Evolutionary conservation across 2,329 filamentous ascomycete genomes (phyloP).

Genomic region (Aspergillus pseudoviridinutans): DNA sequence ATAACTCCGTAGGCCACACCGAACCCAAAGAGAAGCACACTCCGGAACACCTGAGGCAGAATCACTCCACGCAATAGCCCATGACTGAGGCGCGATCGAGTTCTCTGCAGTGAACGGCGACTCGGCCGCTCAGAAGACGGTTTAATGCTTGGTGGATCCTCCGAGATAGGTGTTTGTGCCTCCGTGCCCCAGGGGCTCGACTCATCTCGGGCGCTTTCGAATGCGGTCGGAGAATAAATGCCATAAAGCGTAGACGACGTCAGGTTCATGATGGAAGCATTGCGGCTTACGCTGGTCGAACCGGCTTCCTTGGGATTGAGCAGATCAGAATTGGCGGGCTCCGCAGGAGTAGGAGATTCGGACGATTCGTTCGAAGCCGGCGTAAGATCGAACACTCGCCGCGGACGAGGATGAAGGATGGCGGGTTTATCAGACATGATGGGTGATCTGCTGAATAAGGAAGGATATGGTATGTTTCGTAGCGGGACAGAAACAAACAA

Average conservation of each 20-base stretch:
- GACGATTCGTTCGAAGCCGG: constrained; percentile 44
- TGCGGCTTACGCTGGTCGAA: constrained; percentile 56
- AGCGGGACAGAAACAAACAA: not conserved
- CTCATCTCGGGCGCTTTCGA: constrained; percentile 54
- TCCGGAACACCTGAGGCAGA: constrained; percentile 56
- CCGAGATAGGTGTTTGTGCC: constrained; percentile 61
- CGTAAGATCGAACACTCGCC: constrained; percentile 65
- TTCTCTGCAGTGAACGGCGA: constrained; percentile 27
- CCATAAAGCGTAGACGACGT: constrained; percentile 86
- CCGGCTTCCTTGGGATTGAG: constrained; percentile 30
- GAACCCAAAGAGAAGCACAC: constrained; percentile 67
- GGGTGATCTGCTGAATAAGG: not conserved
- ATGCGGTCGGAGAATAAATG: constrained; percentile 73
- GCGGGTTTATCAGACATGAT: constrained; percentile 44
- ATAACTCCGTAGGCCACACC: constrained; percentile 80
- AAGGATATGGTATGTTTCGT: not conserved
- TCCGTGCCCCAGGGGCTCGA: constrained; percentile 76
- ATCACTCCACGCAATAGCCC: constrained; percentile 39
- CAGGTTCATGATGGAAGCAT: constrained; percentile 77
- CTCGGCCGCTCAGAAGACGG: constrained; percentile 23
- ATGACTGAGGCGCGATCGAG: constrained; percentile 34
- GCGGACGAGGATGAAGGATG: constrained; percentile 66
- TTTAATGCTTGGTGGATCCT: constrained; percentile 40
- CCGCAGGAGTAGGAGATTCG: constrained; percentile 37
- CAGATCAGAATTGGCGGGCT: constrained; percentile 32